Evolutionary conservation across 108 stramenopile species (phyloP), one percentile per base, ranked within the genome.

Genomic region (Hondaea fermentalgiana): DNA sequence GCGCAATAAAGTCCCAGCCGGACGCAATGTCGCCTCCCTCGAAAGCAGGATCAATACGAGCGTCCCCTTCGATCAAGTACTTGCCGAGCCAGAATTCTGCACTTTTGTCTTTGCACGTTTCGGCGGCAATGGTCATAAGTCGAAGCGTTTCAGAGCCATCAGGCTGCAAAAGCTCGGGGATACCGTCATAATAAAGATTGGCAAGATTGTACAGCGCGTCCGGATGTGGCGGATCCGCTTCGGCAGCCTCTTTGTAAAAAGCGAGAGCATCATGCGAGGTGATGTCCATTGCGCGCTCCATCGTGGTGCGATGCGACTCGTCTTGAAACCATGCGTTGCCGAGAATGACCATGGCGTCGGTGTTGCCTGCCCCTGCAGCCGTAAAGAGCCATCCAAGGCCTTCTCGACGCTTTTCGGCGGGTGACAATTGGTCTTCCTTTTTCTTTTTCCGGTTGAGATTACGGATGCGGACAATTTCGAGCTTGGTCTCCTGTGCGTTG

Each of bases 131-230:
- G 45, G 49, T 83, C 45, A 83, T 53, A 25, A 6, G 49, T 6
- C 51, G 23, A 6, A 83, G 12, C 19, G 76, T 45, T 45, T 53
- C 23, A 12, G 12, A 6, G 64, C 64, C 64, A 23, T 69, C 64
- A 8, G 64, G 35, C 64, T 69, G 21, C 21, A 69, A 10, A 6
- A 69, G 14, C 14, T 69, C 64, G 25, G 64, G 64, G 35, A 69
- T 3, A 69, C 64, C 64, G 8, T 69, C 64, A 3, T 69, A 69
- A 23, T 69, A 69, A 43, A 83, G 44, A 45, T 47, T 53, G 76
- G 43, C 76, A 43, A 83, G 76, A 45, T 83, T 83, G 51, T 83
- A 83, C 17, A 83, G 51, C 25, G 76, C 76, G 51, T 83, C 76
- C 23, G 76, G 17, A 28, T 83, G 76, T 45, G 76, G 76, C 51